Conservation (phyloP, 495 filamentous ascomycete genomes). For the Chlorociboria aeruginascens region DNA sequence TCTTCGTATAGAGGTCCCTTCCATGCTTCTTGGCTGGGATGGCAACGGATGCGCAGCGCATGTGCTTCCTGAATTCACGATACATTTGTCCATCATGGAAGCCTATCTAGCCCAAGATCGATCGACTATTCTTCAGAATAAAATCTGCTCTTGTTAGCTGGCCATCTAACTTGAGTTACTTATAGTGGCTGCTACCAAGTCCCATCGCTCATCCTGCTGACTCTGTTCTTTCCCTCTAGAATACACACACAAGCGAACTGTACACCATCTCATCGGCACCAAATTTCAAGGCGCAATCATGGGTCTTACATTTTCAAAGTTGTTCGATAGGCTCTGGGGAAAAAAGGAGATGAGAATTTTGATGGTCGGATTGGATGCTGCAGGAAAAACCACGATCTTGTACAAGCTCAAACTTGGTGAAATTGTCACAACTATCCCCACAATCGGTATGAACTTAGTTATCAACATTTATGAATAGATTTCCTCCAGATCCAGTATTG, state of each 20-base stretch:
- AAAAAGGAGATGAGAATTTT: constrained; percentile 99
- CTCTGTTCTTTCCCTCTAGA: constrained; percentile 9
- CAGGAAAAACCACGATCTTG: constrained; percentile 99
- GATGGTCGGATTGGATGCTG: constrained; percentile 98
- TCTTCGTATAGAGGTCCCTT: neutral
- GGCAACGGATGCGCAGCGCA: constrained; percentile 13
- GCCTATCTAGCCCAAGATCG: constrained; percentile 10
- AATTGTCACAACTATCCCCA: constrained; percentile 99
- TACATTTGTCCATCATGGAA: constrained; percentile 10
- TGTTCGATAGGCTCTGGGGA: constrained; percentile 91
- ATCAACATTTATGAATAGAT: constrained; percentile 12
- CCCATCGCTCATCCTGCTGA: constrained; percentile 10
- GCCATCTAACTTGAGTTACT: no score
- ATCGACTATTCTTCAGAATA: neutral
- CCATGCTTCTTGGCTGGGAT: neutral
- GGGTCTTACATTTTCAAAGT: constrained; percentile 88
- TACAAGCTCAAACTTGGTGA: constrained; percentile 99
- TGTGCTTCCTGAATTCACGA: constrained; percentile 5
- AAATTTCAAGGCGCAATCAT: constrained; percentile 52
- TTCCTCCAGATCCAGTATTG: neutral
- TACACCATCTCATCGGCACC: constrained; percentile 9
- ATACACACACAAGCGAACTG: constrained; percentile 24
- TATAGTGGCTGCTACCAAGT: neutral
- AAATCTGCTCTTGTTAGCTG: constrained; percentile 22
- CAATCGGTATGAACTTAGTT: constrained; percentile 69